Base-by-base conservation (phyloP, 2,329 filamentous ascomycete species). In the Juglanconis oblonga region DNA sequence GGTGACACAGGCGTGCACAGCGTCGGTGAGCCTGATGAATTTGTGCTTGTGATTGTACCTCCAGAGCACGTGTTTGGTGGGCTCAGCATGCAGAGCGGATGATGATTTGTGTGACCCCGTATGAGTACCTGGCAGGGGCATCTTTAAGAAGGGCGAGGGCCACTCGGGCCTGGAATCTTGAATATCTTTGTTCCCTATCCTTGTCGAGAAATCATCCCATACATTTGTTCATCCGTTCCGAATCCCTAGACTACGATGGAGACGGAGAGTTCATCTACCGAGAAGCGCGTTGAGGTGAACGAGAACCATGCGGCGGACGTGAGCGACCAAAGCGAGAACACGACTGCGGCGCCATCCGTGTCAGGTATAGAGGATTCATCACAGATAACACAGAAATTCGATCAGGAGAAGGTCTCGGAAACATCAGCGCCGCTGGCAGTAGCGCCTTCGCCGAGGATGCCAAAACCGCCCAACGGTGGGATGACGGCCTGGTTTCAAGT, bases 401-500 rank as follows among this genome's bases (percentile, higher is more conserved):
- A 4, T 33, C 40, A 32, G 14, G 11, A 47, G 9, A 48, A 47
- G 40, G 40, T 7, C 33, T 7, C 31, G 31, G 29, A 13, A 5
- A 24, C 29, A 4, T 35, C 32, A 47, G 40, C 17, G 32, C 11
- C 52, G 13, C 11, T 35, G 31, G 5, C 52, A 55, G 42, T 24
- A 29, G 38, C 40, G n/a, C 14, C 40, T 11, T 10, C 52, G 14
- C 35, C 52, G 10, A 36, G 51, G 42, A 49, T 55, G n/a, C 57
- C 57, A 1, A 38, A 33, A 2, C 67, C 67, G 3, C 69, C 73
- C 8, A 69, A 86, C 58, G 83, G 83, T 7, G 83, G 83, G 1
- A 66, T 79, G 33, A 67, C 73, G 36, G 83, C 83, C n/a, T 86
- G 82, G 82, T 71, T 76, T 0, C 83, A 86, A 66, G 81, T 81